These are phyloP conservation scores for Haberlea rhodopensis DNA, from an alignment of 257 asterid species.

Conservation along the genomic window DNA sequence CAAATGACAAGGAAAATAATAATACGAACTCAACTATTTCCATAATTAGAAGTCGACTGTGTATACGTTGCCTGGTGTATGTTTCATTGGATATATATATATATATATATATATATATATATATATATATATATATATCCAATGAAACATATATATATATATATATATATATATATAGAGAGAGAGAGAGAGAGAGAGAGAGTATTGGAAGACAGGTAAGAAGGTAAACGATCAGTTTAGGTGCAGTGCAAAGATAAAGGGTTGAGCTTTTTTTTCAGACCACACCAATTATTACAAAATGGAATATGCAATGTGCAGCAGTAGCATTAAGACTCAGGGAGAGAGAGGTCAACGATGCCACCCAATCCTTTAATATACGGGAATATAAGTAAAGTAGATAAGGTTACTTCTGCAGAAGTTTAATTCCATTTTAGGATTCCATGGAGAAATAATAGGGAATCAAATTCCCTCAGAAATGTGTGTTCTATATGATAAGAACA, in stretches of 20 bases:
- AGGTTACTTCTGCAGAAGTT: conserved; percentile 15
- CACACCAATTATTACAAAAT: conserved; percentile 32
- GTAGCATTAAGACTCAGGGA: conserved; percentile 23
- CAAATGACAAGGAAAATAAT: background rate
- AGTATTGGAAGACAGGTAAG: conserved; percentile 30
- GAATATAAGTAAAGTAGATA: conserved; percentile 21
- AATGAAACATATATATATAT: too few relatives aligned
- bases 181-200: too few relatives aligned
- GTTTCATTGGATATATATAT: background rate
- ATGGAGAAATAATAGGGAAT: conserved; percentile 3
- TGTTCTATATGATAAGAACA: conserved; percentile 12
- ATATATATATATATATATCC: background rate
- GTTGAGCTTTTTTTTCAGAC: conserved; percentile 25
- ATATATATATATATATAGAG: too few relatives aligned
- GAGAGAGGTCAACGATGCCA: conserved; percentile 24
- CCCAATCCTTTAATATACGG: conserved; percentile 29
- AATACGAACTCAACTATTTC: background rate
- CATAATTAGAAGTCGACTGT: background rate
- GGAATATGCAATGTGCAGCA: conserved; percentile 17
- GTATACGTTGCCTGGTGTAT: background rate
- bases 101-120: background rate
- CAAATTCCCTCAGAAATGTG: conserved; percentile 9
- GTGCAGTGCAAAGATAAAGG: conserved; percentile 30
- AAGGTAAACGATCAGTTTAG: conserved; percentile 26
- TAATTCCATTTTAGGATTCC: conserved; percentile 23